Evolutionary conservation across 2,329 filamentous ascomycete species (phyloP), one percentile per base, ranked within the genome.

Genomic region (Talaromyces sp.): DNA sequence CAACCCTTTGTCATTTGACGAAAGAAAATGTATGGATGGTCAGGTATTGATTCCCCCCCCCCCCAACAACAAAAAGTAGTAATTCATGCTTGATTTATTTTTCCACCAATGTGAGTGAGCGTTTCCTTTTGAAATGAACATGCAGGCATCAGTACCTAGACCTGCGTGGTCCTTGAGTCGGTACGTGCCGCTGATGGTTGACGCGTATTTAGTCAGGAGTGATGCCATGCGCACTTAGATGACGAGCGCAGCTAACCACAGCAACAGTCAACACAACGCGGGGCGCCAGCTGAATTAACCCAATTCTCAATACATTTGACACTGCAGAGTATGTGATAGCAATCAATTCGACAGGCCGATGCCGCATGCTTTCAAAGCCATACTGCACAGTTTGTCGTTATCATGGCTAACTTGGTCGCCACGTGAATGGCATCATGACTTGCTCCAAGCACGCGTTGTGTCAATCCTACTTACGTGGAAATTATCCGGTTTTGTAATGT

Each of bases 141-240:
- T 17, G 9, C 13, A 26, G 14, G 52, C 6, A 13, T 19, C 19
- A 27, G 38, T 46, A 31, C 17, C 26, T 9, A 21, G 7, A 31
- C 31, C 27, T 8, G 29, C 17, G 27, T 24, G 4, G 51, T 29
- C 41, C 19, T 14, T n/a, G 31, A 32, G 14, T 55, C 10, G 52
- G n/a, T 41, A 41, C 19, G 29, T 24, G 29, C 52, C 52, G 32
- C 53, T 6, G 53, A 17, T 38, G 4, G 27, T 17, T 21, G 29
- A 35, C 53, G 53, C 26, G 17, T 10, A 21, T 43, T 56, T 60
- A 49, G 31, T 49, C 54, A 10, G 26, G 29, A 21, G 38, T 60
- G 58, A 60, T 60, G 58, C 58, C 54, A 60, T 60, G 43, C 49
- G 58, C 54, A 49, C 58, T 60, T 60, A 53, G 26, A 57, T 56